phyloP scores from a whole-genome alignment of 192 early-diverging fungal genomes.

The Geranomyces michiganensis region DNA sequence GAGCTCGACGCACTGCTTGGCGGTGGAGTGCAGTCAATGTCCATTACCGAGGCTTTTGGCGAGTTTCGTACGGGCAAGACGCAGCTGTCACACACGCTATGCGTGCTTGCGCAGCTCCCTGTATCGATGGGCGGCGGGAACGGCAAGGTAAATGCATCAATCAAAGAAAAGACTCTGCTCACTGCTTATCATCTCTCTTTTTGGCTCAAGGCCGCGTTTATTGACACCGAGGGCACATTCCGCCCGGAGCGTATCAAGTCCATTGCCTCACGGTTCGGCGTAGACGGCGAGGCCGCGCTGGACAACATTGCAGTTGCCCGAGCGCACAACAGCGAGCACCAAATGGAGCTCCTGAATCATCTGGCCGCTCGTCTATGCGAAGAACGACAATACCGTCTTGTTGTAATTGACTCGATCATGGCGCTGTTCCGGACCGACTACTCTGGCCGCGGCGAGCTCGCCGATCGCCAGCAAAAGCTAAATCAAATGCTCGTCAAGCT shows the following conservation, averaged over 20 bases:
- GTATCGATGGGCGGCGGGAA: slow-evolving; percentile 70
- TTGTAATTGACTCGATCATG: slow-evolving; percentile 81
- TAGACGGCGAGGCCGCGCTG: slow-evolving; percentile 59
- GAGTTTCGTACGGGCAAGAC: slow-evolving; percentile 89
- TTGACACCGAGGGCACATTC: slow-evolving; percentile 77
- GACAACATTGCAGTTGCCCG: slow-evolving; percentile 81
- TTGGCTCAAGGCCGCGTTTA: slow-evolving; percentile 53
- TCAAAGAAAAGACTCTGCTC: too few species aligned
- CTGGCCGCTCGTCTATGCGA: slow-evolving; percentile 74
- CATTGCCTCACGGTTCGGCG: slow-evolving; percentile 72
- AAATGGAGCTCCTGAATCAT: slow-evolving; percentile 77
- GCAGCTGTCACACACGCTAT: slow-evolving; percentile 78
- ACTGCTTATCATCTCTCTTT: neutral
- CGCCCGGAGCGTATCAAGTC: slow-evolving; percentile 76
- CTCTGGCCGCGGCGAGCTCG: slow-evolving; percentile 81
- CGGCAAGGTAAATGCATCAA: slow-evolving; percentile 71
- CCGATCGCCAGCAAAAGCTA: slow-evolving; percentile 82
- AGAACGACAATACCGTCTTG: slow-evolving; percentile 44
- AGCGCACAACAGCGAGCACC: slow-evolving; percentile 83
- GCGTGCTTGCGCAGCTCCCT: slow-evolving; percentile 77
- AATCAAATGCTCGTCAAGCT: slow-evolving; percentile 74
- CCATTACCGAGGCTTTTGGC: slow-evolving; percentile 86
- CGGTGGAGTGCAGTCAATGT: slow-evolving; percentile 79
- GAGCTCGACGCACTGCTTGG: slow-evolving; percentile 78
- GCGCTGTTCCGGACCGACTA: slow-evolving; percentile 83